These are phyloP conservation scores for Aspergillus wentii DNA, from an alignment of 495 filamentous ascomycete genomes.

Conservation along the genomic window DNA sequence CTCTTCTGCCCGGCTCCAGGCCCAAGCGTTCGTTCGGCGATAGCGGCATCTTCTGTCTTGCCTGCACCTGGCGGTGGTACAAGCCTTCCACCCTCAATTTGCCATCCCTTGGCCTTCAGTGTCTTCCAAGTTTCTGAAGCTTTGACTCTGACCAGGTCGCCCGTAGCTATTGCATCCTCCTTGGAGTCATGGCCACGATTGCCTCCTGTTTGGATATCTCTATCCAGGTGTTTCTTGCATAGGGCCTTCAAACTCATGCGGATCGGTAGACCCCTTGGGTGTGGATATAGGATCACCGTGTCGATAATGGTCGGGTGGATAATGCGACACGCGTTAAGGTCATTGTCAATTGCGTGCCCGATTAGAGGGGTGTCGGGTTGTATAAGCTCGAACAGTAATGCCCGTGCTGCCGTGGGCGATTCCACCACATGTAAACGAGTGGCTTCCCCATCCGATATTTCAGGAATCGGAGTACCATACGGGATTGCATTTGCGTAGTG, in stretches of 20 bases:
- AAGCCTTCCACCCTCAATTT: conserved; percentile 45
- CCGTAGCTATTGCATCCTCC: conserved; percentile 85
- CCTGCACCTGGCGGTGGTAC: conserved; percentile 33
- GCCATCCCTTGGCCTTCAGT: conserved; percentile 63
- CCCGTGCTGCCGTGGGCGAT: conserved; percentile 66
- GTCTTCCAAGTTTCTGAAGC: conserved; percentile 60
- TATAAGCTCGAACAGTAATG: conserved; percentile 65
- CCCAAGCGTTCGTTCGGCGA: conserved; percentile 9
- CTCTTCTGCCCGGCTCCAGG: conserved; percentile 21
- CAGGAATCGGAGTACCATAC: conserved; percentile 33
- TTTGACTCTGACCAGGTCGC: conserved; percentile 71
- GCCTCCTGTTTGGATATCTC: conserved; percentile 73
- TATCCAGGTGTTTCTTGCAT: conserved; percentile 56
- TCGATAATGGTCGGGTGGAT: conserved; percentile 84
- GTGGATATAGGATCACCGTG: conserved; percentile 79
- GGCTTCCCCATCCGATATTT: conserved; percentile 10
- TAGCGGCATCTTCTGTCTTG: conserved; percentile 2
- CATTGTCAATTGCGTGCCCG: conserved; percentile 93
- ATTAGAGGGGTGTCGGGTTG: conserved; percentile 74
- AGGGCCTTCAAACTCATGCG: conserved; percentile 71
- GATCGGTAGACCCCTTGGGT: conserved; percentile 66
- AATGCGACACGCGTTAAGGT: conserved; percentile 76
- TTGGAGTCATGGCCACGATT: conserved; percentile 75
- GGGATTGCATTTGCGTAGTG: conserved; percentile 65
- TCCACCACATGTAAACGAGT: conserved; percentile 58